Evolutionary conservation across 345 rosid genomes (phyloP), one percentile per base, ranked within the genome.

Genomic region (Draba incana): DNA sequence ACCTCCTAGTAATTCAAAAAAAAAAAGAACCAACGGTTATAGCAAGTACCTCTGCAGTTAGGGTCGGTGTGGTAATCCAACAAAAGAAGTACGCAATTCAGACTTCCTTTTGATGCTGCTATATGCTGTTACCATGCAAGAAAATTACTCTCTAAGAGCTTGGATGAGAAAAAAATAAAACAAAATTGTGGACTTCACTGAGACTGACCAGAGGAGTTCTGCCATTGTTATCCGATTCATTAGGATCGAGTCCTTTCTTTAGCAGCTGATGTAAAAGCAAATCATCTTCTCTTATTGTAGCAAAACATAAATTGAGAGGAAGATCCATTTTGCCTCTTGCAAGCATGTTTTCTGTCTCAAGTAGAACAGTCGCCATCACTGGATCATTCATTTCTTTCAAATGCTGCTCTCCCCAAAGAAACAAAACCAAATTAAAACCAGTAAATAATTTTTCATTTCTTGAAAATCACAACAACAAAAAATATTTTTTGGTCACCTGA

Each of bases 131-230:
- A 62, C 39, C 23, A 69, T 2, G 30, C 35, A 70, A 49, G 14
- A 64, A 51, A 42, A 49, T 5, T 12, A 13, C 1, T 42, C 10
- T 58, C 45, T 10, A 20, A 57, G 33, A 48, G 53, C 15, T 30
- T 37, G 14, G 45, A 43, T 27, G n/a, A 24, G 30, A 16, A 2
- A 28, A 24, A 23, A 5, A 10, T 38, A 23, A 51, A 47, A 13
- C 14, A 28, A 45, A 4, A 9, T 35, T 4, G 10, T 56, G 31
- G 55, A 49, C 37, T 44, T 8, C 10, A 70, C 86, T 58, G 27
- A 95, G 98, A 70, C 86, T 58, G 27, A 95, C 99, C 90, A 95
- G 48, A 53, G 98, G 80, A 4, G 97, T 86, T 73, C 90, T 78
- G 51, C 85, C 85, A 41, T 76, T 88, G 83, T 77, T 84, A 73